Evolutionary conservation across 768 basidiomycete genomes (phyloP).

Genomic region (Podaxis mareebaensis): DNA sequence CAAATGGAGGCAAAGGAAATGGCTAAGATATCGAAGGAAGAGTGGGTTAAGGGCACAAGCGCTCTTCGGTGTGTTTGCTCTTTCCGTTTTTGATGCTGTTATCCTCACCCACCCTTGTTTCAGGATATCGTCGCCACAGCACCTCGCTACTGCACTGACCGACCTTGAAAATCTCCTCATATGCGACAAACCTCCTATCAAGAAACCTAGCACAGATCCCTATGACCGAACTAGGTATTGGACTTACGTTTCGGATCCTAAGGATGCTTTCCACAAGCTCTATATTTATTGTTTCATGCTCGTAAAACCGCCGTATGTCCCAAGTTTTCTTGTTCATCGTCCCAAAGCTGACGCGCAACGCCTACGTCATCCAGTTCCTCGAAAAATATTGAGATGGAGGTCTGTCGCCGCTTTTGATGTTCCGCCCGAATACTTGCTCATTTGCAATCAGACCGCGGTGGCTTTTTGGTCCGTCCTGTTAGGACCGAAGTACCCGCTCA

Average conservation of each 20-base stretch:
- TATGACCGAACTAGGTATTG: slow-evolving; percentile 59
- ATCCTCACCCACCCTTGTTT: neutral
- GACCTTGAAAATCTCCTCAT: slow-evolving; percentile 71
- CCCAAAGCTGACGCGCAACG: slow-evolving; percentile 2
- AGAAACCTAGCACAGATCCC: slow-evolving; percentile 41
- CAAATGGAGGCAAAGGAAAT: slow-evolving; percentile 70
- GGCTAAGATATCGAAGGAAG: slow-evolving; percentile 66
- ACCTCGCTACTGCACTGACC: slow-evolving; percentile 48
- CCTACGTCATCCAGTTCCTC: slow-evolving; percentile 46
- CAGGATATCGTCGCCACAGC: slow-evolving; percentile 45
- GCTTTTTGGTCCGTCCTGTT: slow-evolving; percentile 80
- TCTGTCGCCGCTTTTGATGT: slow-evolving; percentile 29
- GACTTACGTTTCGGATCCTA: slow-evolving; percentile 47
- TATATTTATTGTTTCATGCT: slow-evolving; percentile 73
- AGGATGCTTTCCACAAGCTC: slow-evolving; percentile 59
- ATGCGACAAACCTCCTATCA: slow-evolving; percentile 42
- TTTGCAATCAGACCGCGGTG: slow-evolving; percentile 54
- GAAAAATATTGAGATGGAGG: slow-evolving; percentile 83
- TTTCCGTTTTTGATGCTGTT: neutral
- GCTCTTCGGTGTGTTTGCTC: slow-evolving; percentile 33
- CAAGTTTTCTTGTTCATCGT: neutral
- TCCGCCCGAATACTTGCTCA: neutral
- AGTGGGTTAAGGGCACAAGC: slow-evolving; percentile 65
- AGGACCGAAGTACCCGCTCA: slow-evolving; percentile 63
- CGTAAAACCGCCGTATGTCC: slow-evolving; percentile 69